These are phyloP conservation scores for Trichophyton schoenleinii DNA, from an alignment of 2,329 filamentous ascomycete species.

Conservation along the genomic window DNA sequence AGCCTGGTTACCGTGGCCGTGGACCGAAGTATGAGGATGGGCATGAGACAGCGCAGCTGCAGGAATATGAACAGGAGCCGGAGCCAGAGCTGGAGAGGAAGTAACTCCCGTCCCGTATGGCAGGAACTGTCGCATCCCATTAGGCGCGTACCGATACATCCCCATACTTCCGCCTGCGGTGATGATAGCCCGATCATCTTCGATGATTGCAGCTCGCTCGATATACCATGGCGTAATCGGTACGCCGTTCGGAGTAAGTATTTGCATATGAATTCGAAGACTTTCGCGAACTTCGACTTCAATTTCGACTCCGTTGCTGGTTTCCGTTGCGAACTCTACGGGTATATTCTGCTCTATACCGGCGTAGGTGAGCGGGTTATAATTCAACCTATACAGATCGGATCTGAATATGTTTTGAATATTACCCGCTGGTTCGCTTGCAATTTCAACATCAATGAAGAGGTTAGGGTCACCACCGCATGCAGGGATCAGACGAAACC, in stretches of 20 bases:
- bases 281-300: conserved; percentile 2
- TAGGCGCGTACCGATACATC: not conserved
- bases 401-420: conserved; percentile 2
- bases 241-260: not conserved
- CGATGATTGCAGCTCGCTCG: not conserved
- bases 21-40: not conserved
- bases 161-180: not conserved
- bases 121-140: not conserved
- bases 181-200: not conserved
- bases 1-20: not conserved
- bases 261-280: conserved; percentile 3
- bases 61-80: not conserved
- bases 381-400: conserved; percentile 3
- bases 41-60: no score
- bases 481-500: not conserved
- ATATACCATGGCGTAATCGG: not conserved
- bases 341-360: conserved; percentile 1
- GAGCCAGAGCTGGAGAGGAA: not conserved
- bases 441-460: not conserved
- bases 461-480: conserved; percentile 1
- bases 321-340: not conserved
- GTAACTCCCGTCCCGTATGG: not conserved
- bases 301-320: not conserved
- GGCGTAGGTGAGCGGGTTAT: not conserved
- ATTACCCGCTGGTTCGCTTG: not conserved